phyloP scores from a whole-genome alignment of 495 filamentous ascomycete species.

The Penicillium tannophilum region DNA sequence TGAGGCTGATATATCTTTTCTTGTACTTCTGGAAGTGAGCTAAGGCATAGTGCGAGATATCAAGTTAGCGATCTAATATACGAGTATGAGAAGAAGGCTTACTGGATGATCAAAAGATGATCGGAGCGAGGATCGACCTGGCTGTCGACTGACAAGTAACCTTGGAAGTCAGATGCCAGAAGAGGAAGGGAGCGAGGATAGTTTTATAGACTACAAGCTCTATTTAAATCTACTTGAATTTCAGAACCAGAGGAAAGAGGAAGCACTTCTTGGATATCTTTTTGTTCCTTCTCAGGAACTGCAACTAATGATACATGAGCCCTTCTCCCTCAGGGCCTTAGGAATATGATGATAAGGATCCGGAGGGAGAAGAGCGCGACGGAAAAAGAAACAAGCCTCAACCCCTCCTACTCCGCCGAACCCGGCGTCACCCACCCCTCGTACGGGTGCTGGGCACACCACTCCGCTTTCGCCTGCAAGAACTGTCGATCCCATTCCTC shows the following conservation, averaged over 20 bases:
- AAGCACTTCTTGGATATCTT: not conserved
- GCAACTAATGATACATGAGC: not conserved
- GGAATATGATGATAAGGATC: not conserved
- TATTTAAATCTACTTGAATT: no score
- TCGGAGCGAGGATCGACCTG: no score
- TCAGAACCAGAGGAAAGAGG: not conserved
- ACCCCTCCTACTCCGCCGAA: conserved; percentile 1
- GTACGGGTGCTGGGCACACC: conserved; percentile 62
- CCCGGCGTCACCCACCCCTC: conserved; percentile 30
- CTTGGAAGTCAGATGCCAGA: no score
- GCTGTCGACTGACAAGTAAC: no score
- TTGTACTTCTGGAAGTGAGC: no score
- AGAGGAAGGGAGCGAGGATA: no score
- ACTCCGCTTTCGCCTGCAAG: conserved; percentile 59
- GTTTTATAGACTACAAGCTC: no score
- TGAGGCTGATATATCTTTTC: not conserved
- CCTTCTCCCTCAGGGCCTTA: not conserved
- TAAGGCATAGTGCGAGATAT: no score
- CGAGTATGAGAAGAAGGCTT: no score
- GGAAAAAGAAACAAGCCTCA: not conserved
- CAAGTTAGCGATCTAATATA: no score
- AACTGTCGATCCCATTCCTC: conserved; percentile 73
- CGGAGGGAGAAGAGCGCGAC: not conserved
- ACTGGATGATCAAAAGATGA: no score
- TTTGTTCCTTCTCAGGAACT: not conserved